Percentiles rank a stretch among this genome's conserved stretches.
Evolutionary conservation across 345 rosid genomes (phyloP).

Genomic region (Pistacia atlantica): DNA sequence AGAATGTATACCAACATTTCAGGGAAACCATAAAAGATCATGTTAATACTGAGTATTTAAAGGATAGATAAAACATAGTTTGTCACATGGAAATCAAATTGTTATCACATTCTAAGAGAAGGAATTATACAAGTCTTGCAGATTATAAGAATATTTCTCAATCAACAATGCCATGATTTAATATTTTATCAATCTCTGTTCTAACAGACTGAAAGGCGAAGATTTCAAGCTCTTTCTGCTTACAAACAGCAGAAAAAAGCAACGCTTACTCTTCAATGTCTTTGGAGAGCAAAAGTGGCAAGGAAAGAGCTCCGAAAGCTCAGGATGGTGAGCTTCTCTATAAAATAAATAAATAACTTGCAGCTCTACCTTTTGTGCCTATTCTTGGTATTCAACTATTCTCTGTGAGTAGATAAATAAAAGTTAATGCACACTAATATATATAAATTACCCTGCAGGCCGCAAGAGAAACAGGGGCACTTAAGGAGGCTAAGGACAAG

Average conservation of each 20-base stretch:
- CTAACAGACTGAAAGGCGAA: conserved; percentile 59
- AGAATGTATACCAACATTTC: neutral
- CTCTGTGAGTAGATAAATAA: neutral
- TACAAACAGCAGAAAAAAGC: conserved; percentile 50
- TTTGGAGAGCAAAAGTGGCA: conserved; percentile 63
- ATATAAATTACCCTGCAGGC: conserved; percentile 39
- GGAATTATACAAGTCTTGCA: neutral
- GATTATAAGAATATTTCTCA: neutral
- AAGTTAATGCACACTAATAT: neutral
- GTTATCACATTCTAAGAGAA: neutral
- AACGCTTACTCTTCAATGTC: conserved; percentile 54
- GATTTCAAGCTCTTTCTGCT: conserved; percentile 42
- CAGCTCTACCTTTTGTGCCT: neutral
- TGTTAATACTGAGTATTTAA: neutral
- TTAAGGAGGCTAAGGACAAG: conserved; percentile 68
- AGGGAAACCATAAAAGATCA: neutral
- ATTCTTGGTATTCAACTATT: neutral
- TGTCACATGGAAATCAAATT: neutral
- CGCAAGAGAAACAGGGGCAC: conserved; percentile 76
- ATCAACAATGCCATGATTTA: conserved; percentile 1
- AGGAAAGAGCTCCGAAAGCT: conserved; percentile 66
- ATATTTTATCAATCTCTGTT: neutral
- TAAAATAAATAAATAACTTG: neutral
- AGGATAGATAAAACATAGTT: neutral
- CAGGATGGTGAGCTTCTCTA: conserved; percentile 41